Base-by-base conservation (phyloP, 352 stramenopile genomes). In the Pythium brachiatum region DNA sequence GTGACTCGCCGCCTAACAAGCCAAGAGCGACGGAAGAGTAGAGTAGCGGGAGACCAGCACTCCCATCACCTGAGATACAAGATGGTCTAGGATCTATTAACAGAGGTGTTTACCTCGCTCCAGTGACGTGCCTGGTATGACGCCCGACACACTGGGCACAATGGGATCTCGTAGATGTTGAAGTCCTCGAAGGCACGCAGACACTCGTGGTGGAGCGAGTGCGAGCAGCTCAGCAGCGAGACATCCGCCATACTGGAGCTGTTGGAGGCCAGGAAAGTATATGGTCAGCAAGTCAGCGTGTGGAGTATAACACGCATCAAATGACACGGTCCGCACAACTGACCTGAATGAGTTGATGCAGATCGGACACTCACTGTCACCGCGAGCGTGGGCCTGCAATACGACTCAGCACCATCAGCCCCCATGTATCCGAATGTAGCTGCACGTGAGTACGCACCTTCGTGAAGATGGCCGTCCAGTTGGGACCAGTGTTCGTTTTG, bases 141-240 rank as follows among this genome's bases (percentile, higher is more conserved):
- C 34, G 65, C 54, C 38, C 86, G 79, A 66, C 88, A 96, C 13
- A 96, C 76, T 7, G 87, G 85, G 50, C 85, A 96, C 6, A 91
- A 60, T 12, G 77, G 69, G 23, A 89, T 68, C 56, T 92, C 84
- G 70, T 94, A 93, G 66, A 94, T 91, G 69, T 88, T 93, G 57
- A 96, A 96, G 39, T 87, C 66, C 60, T 94, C 87, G 57, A 96
- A 96, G 5, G 87, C 83, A 9, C 54, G 62, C 3, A 96, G 72
- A 43, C 87, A 96, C 36, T 79, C 75, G 20, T 69, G 39, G 60
- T 96, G 87, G 58, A 96, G 92, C 8, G 75, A 53, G 38, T 96
- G 87, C 43, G 83, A 87, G 55, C 87, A 96, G 58, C 78, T 96
- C 53, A 96, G 68, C 25, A 96, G 61, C 18, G 69, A 62, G 7